Base-by-base conservation (phyloP, 163 green algal genomes). In the Scenedesmus sp. region DNA sequence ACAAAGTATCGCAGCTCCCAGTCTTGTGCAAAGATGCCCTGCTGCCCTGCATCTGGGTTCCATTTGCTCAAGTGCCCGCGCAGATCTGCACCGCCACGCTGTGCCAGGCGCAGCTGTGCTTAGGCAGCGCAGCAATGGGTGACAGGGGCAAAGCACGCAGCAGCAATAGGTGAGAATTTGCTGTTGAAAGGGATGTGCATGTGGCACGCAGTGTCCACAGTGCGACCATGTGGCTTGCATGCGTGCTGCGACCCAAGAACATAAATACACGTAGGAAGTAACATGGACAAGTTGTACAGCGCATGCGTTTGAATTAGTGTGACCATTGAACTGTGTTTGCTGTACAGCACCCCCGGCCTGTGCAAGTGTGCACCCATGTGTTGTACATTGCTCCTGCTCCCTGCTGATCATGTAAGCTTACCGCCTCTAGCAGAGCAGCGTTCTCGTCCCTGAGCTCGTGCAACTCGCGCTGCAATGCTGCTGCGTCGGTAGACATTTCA, bases 1-100 rank as follows among this genome's bases (percentile, higher is more conserved):
- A 91, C 42, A 26, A 91, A 91, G 78, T 73, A 92, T 40, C 88
- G 15, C 65, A 92, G 88, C 81, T 92, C 88, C 88, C 88, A 92
- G 20, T 92, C 88, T 24, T 89, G 88, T 13, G 81, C 61, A 37
- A 92, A 92, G 43, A 92, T 88, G 33, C 88, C 88, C 44, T 91
- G 78, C 33, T 80, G 46, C 9, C 20, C 37, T 26, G 87, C 87
- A 91, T 91, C 53, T 42, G 56, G 78, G 44, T 91, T 91, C 56
- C 56, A 91, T 26, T 91, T 91, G 78, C 51, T 83, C 30, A 91
- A 40, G 43, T 91, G 78, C 22, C 87, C 87, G 1, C 43, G 53
- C 30, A 87, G 53, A 59, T 91, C 87, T 18, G 72, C 78, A 1
- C 42, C 78, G 13, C 78, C 78, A 15, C 78, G 56, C 51, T 87